These are phyloP conservation scores for Epichloe coenophiala DNA, from an alignment of 2,329 filamentous ascomycete genomes.

Conservation along the genomic window DNA sequence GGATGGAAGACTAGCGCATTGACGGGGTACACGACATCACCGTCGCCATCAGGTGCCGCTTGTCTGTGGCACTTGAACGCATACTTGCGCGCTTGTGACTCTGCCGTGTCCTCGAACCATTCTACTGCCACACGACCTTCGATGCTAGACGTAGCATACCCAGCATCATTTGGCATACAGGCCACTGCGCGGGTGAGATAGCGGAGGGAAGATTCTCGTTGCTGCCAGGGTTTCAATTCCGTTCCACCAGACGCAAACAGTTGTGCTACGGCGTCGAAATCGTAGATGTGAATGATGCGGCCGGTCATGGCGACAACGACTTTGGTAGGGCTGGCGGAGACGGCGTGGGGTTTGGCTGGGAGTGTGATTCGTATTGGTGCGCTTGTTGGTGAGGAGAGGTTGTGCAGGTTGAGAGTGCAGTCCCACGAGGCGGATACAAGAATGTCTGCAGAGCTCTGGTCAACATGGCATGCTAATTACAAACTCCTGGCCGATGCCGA, in stretches of 20 bases:
- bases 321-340: conserved; percentile 65
- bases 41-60: conserved; percentile 45
- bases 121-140: conserved; percentile 94
- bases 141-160: conserved; percentile 85
- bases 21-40: conserved; percentile 80
- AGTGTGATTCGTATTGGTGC: conserved; percentile 54
- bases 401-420: conserved; percentile 74
- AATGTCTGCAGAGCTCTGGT: conserved; percentile 33
- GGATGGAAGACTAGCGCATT: conserved; percentile 85
- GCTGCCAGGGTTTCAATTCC: conserved; percentile 70
- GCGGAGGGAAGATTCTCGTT: conserved; percentile 84
- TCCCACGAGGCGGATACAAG: conserved; percentile 93
- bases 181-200: conserved; percentile 89
- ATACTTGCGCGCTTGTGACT: conserved; percentile 87
- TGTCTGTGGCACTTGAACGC: conserved; percentile 98
- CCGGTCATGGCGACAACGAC: conserved; percentile 93
- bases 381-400: conserved; percentile 38
- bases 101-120: conserved; percentile 84
- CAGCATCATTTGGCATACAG: conserved; percentile 93
- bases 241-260: conserved; percentile 32
- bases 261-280: conserved; percentile 54
- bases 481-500: background rate
- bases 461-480: background rate
- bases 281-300: conserved; percentile 88
- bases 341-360: conserved; percentile 78